Conservation (phyloP, 2,329 filamentous ascomycete genomes). For the Pyrenochaeta sp. region DNA sequence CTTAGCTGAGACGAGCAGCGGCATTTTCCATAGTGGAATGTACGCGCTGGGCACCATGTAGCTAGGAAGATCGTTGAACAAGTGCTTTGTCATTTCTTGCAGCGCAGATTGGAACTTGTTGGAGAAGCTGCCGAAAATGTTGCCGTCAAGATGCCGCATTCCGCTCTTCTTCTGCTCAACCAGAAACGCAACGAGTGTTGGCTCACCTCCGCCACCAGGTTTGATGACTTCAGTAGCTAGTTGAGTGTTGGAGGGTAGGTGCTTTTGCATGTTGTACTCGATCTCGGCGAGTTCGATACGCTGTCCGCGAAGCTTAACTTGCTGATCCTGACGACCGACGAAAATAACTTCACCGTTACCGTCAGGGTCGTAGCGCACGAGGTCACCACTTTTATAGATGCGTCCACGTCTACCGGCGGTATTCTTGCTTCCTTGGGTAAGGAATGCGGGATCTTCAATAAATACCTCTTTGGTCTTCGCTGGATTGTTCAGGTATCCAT, state of each 20-base stretch:
- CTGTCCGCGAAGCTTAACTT: slow-evolving; percentile 53
- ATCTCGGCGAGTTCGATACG: slow-evolving; percentile 51
- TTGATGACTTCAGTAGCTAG: slow-evolving; percentile 62
- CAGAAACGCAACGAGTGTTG: slow-evolving; percentile 46
- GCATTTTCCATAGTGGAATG: slow-evolving; percentile 48
- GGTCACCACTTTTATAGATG: slow-evolving; percentile 45
- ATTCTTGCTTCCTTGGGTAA: slow-evolving; percentile 68
- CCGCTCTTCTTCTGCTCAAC: slow-evolving; percentile 41
- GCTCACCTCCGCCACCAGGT: slow-evolving; percentile 40
- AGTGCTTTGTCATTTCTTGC: slow-evolving; percentile 38
- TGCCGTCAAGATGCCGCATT: slow-evolving; percentile 41
- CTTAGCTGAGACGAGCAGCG: slow-evolving; percentile 46
- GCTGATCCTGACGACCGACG: slow-evolving; percentile 48
- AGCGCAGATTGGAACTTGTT: slow-evolving; percentile 39
- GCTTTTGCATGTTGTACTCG: slow-evolving; percentile 52
- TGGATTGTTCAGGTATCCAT: slow-evolving; percentile 48
- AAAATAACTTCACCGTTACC: slow-evolving; percentile 47
- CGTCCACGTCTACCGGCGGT: slow-evolving; percentile 61
- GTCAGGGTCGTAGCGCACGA: slow-evolving; percentile 60
- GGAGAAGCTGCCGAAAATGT: slow-evolving; percentile 42
- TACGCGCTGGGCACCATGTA: slow-evolving; percentile 50
- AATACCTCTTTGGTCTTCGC: slow-evolving; percentile 49
- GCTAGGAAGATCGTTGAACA: slow-evolving; percentile 38
- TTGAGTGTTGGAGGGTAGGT: slow-evolving; percentile 46
- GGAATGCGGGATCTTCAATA: slow-evolving; percentile 63